Base-by-base conservation (phyloP, 345 rosid genomes). In the Corchorus olitorius region DNA sequence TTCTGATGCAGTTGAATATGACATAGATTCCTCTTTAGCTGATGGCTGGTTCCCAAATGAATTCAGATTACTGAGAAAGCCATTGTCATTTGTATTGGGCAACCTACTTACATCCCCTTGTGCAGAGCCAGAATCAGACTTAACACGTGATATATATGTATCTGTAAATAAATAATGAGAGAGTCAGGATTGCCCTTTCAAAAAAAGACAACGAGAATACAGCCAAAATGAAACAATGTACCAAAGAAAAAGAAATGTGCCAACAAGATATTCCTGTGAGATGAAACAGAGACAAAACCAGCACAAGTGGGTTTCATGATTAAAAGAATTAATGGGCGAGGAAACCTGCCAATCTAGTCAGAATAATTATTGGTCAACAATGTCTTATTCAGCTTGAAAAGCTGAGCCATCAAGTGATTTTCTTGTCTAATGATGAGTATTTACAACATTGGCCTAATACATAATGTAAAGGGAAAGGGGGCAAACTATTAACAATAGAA, bases 1-100 rank as follows among this genome's bases (percentile, higher is more conserved):
- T 81, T 92, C 94, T 7, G 89, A 80, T 75, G 85, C 74, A 11
- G 83, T 80, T 66, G 92, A 79, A 82, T 84, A 90, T 39, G 83
- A 61, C 65, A 80, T 22, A 50, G 81, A 68, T 79, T 89, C 98
- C 37, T 89, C 94, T 77, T 91, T 87, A 48, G 82, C 80, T 62
- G 77, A 82, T 39, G 84, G 78, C 77, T 84, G 88, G 83, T 78
- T 84, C 64, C 89, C 88, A 78, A 79, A 83, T 58, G 83, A 83
- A 82, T 81, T 83, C 67, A 79, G 67, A 65, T 83, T 82, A 70
- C 93, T 93, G 70, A 79, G 64, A 58, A 79, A 89, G 53, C 89
- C 88, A 83, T 86, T 88, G 45, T 85, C 93, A 62, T 87, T 86
- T 56, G 79, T 76, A 69, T 78, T 80, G 62, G 84, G 56, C 80